Evolutionary conservation across 345 rosid genomes (phyloP), one percentile per base, ranked within the genome.

Genomic region (Gossypium raimondii): DNA sequence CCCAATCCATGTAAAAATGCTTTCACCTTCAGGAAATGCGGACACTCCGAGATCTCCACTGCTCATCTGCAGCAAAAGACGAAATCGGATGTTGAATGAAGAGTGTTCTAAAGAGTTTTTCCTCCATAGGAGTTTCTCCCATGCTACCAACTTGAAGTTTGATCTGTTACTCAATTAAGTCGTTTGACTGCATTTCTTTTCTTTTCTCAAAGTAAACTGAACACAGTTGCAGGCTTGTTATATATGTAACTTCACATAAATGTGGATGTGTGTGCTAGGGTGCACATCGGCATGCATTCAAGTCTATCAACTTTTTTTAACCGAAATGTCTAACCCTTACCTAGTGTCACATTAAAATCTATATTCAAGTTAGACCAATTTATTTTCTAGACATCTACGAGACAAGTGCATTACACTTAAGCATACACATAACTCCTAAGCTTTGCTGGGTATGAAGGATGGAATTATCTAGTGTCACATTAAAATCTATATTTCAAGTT

Each of bases 1-100:
- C 51, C 91, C 93, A 76, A 86, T 75, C 93, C 91, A 89, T 60
- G 81, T 73, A 66, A 89, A 87, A 79, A 89, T 86, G 81, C 84
- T 87, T 66, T 89, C 91, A 18, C 83, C 86, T 78, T 89, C 93
- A 45, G 93, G 93, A 74, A 89, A 89, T 5, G 91, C 91, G 0
- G 93, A 89, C 51, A 89, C 87, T 72, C 91, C 93, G 55, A 86
- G 77, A 59, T 84, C 82, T 78, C 87, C 92, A 56, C 87, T 88
- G 74, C 85, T 81, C 93, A 87, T 89, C 93, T 89, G 69, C 70
- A 69, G 6, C 61, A 66, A 52, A 65, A 66, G 20, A 63, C 16
- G 22, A n/a, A 17, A 41, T 41, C 48, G 11, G 47, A 63, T 17
- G 20, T 38, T 64, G 13, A 34, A 34, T 34, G 41, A 34, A 34